phyloP scores from a whole-genome alignment of 306 rosid species.

The Vicia villosa region DNA sequence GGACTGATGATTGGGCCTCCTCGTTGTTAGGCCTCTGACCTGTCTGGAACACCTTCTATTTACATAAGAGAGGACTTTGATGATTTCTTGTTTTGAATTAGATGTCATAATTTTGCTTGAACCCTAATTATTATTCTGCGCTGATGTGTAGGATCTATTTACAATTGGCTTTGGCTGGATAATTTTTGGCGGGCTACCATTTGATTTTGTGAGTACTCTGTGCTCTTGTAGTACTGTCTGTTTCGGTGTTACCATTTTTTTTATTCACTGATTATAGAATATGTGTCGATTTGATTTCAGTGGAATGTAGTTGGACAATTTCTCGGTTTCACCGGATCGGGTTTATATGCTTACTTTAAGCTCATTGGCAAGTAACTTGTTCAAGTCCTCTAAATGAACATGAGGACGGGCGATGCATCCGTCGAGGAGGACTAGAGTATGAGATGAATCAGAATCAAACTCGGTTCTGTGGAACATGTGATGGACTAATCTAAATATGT shows the following conservation, averaged over 20 bases:
- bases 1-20: too few relatives aligned
- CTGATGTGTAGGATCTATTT: conserved; percentile 69
- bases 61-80: not conserved
- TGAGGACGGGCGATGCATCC: conserved; percentile 6
- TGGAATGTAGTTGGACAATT: conserved; percentile 77
- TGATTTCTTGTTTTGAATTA: conserved; percentile 3
- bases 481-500: conserved; percentile 16
- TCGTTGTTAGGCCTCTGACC: too few relatives aligned
- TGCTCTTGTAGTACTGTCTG: conserved; percentile 17
- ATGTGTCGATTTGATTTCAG: conserved; percentile 50
- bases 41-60: not conserved
- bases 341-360: conserved; percentile 83
- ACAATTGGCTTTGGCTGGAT: conserved; percentile 94
- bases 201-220: conserved; percentile 50
- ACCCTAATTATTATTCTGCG: conserved; percentile 21
- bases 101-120: conserved; percentile 10
- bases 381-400: conserved; percentile 32
- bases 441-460: conserved; percentile 33
- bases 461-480: conserved; percentile 27
- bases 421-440: not conserved
- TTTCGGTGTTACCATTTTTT: conserved; percentile 26
- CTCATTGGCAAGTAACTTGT: conserved; percentile 64
- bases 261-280: conserved; percentile 20
- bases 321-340: conserved; percentile 86
- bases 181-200: conserved; percentile 89